Percentiles rank a stretch among this genome's conserved stretches.
Conservation (phyloP, 2,329 filamentous ascomycete genomes). For the Penicillium sp. region DNA sequence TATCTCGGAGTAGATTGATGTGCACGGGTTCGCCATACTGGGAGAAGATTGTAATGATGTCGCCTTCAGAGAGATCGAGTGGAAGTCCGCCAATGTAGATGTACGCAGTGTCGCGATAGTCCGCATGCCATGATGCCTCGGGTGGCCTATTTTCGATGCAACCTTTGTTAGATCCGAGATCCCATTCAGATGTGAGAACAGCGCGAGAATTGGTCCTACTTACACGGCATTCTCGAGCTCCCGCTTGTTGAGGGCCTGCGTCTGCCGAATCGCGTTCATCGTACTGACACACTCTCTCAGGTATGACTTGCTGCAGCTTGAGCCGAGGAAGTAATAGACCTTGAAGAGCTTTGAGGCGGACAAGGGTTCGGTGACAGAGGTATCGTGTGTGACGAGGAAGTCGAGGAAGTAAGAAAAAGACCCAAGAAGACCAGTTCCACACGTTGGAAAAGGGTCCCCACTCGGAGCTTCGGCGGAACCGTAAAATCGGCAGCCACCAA, state of each 20-base stretch:
- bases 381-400: no score
- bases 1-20: slow-evolving; percentile 86
- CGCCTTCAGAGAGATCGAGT: slow-evolving; percentile 89
- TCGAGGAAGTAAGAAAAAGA: no score
- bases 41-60: slow-evolving; percentile 92
- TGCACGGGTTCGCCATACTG: slow-evolving; percentile 94
- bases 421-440: no score
- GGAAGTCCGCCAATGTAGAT: slow-evolving; percentile 93
- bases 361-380: no score
- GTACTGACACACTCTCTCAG: slow-evolving; percentile 12
- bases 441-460: slow-evolving; percentile 9
- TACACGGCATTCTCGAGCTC: slow-evolving; percentile 85
- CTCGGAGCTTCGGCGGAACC: slow-evolving; percentile 22
- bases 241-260: slow-evolving; percentile 86
- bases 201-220: slow-evolving; percentile 26
- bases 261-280: slow-evolving; percentile 93
- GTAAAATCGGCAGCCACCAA: slow-evolving; percentile 21
- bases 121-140: slow-evolving; percentile 90
- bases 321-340: no score
- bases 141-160: slow-evolving; percentile 53
- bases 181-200: slow-evolving; percentile 2
- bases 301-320: no score
- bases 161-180: slow-evolving; percentile 5
- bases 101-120: slow-evolving; percentile 96
- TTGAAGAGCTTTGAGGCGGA: no score